Evolutionary conservation across 1,139 yeast genomes (phyloP).

Genomic region (Sugiyamaella novakii): DNA sequence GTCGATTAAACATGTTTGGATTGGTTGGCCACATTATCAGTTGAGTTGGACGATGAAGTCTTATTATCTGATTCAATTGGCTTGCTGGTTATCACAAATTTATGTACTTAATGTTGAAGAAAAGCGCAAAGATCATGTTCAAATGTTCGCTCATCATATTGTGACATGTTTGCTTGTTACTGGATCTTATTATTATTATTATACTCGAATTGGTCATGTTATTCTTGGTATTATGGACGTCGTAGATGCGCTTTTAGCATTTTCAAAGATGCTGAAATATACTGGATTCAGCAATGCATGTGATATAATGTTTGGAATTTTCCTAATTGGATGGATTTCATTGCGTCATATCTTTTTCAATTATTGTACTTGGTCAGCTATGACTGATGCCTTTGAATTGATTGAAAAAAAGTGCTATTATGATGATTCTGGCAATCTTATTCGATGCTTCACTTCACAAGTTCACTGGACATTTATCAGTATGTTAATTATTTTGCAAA

Average conservation of each 20-base stretch:
- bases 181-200: conserved; percentile 75
- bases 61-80: conserved; percentile 71
- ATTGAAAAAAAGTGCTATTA: conserved; percentile 35
- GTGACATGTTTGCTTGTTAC: conserved; percentile 68
- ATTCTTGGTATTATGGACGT: conserved; percentile 80
- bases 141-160: conserved; percentile 88
- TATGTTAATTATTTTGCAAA: conserved; percentile 66
- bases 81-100: conserved; percentile 81
- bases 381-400: conserved; percentile 34
- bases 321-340: conserved; percentile 68
- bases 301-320: conserved; percentile 68
- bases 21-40: conserved; percentile 74
- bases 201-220: conserved; percentile 76
- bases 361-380: conserved; percentile 55
- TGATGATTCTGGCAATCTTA: conserved; percentile 33
- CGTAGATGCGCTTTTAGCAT: conserved; percentile 70
- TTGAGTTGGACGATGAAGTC: conserved; percentile 53
- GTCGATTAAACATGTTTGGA: conserved; percentile 61
- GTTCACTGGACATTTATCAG: conserved; percentile 56
- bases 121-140: conserved; percentile 76
- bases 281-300: conserved; percentile 61
- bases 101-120: conserved; percentile 76
- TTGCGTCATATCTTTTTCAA: conserved; percentile 77
- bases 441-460: conserved; percentile 61
- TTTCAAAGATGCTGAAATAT: conserved; percentile 78